Evolutionary conservation across 768 basidiomycete genomes (phyloP), one percentile per base, ranked within the genome.

Genomic region (Suillus variegatus): DNA sequence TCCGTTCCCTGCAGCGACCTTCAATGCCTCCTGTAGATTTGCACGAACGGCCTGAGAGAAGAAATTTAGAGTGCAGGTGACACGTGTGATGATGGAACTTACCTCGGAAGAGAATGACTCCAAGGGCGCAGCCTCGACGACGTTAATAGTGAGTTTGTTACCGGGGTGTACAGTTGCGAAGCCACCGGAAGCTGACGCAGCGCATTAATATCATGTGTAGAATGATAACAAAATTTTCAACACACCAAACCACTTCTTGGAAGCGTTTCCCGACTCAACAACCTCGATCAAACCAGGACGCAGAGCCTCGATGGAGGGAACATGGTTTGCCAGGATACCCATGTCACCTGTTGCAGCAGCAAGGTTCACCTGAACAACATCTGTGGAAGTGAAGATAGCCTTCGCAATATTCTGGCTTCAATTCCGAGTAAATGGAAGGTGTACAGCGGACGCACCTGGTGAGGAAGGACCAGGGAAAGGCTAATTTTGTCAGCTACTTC

Each of bases 311-410:
- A 99, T 92, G n/a, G 95, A 92, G 38, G 97, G 91, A 63, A 98
- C 95, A 81, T 99, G 97, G 85, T 97, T 97, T 72, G 97, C 94
- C 66, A 99, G 89, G 72, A 99, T 93, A 84, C 97, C 97, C 95
- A 99, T 98, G 80, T 98, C 96, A 74, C 97, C 97, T 4, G 94
- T 90, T 63, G 90, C 93, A 47, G 95, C 97, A 43, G 95, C 82
- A 72, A 98, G 82, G 82, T 98, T 98, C 71, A 99, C 97, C 79
- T 99, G 97, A 25, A 93, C 88, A 65, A 98, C 97, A 78, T 96
- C 96, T 71, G 88, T 78, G 28, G 95, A 95, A 66, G 86, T 88
- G 86, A 89, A 98, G 78, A 99, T 88, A 63, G 95, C 83, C 97
- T 99, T 73, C 38, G 69, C 63, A 38, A 46, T 60, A 67, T 44